phyloP scores from a whole-genome alignment of 2,329 filamentous ascomycete species.

The Colletotrichum higginsianum region DNA sequence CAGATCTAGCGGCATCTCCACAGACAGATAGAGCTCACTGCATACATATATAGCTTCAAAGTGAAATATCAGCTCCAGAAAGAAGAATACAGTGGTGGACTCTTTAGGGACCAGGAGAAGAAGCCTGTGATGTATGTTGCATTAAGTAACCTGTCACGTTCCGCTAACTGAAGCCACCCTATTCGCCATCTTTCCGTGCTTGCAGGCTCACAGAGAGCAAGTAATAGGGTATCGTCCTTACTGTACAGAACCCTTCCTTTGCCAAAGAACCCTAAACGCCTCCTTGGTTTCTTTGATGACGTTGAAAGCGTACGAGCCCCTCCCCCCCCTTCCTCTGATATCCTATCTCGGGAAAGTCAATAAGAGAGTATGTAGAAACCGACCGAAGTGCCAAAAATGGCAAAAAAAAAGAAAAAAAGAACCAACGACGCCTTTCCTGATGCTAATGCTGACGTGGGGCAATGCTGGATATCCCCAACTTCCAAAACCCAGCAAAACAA shows the following conservation, averaged over 20 bases:
- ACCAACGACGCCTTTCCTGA: conserved; percentile 37
- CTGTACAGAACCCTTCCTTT: conserved; percentile 39
- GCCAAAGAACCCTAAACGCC: conserved; percentile 36
- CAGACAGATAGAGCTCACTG: background rate
- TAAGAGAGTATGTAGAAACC: conserved; percentile 1
- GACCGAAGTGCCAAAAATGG: conserved; percentile 1
- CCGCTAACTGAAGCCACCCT: conserved; percentile 15
- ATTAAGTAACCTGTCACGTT: conserved; percentile 13
- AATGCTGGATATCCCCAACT: conserved; percentile 8
- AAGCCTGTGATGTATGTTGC: conserved; percentile 15
- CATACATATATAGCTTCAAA: conserved; percentile 2
- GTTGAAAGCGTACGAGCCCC: conserved; percentile 13
- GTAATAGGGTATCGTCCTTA: conserved; percentile 42
- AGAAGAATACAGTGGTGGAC: background rate
- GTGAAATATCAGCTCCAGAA: background rate
- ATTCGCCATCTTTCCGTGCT: conserved; percentile 35
- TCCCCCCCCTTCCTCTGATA: background rate
- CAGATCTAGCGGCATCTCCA: background rate
- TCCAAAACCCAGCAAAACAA: conserved; percentile 4
- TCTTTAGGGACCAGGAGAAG: background rate
- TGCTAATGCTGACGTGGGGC: conserved; percentile 33
- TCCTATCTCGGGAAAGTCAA: conserved; percentile 7
- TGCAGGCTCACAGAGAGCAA: conserved; percentile 31
- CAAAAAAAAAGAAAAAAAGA: background rate
- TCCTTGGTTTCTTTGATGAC: conserved; percentile 18